A percentile compares a stretch with the other conserved stretches of the same genome.
phyloP scores from a whole-genome alignment of 768 basidiomycete species.

The Crepidotus variabilis region DNA sequence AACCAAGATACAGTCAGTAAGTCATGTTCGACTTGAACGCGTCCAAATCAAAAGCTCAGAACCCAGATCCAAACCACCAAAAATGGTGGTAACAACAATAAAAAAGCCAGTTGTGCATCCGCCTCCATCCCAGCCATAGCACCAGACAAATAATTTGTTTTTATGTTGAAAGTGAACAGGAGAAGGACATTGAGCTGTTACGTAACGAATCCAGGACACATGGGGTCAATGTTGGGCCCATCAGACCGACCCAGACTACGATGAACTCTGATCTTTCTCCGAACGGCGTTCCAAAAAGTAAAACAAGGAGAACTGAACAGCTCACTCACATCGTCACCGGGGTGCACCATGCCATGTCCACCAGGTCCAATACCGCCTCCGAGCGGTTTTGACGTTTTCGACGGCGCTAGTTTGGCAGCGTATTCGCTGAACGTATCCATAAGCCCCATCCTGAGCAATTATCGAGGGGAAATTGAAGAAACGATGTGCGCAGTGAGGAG shows the following conservation, averaged over 20 bases:
- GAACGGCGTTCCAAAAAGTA: neutral
- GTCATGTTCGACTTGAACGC: neutral
- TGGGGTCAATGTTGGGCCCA: neutral
- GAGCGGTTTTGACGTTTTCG: conserved; percentile 32
- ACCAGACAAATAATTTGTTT: conserved; percentile 21
- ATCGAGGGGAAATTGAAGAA: conserved; percentile 3
- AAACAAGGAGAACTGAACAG: conserved; percentile 4
- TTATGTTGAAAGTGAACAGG: neutral
- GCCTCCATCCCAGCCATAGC: conserved; percentile 27
- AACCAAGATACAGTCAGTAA: conserved; percentile 10
- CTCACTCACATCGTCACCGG: conserved; percentile 70
- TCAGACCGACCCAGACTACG: neutral
- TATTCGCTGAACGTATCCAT: conserved; percentile 55
- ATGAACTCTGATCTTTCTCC: neutral
- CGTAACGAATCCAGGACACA: conserved; percentile 30
- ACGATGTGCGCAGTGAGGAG: neutral
- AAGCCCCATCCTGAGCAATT: conserved; percentile 39
- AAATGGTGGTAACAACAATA: conserved; percentile 62
- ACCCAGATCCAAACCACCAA: conserved; percentile 75
- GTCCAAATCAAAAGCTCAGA: conserved; percentile 15
- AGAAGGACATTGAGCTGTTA: conserved; percentile 34
- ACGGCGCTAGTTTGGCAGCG: conserved; percentile 42
- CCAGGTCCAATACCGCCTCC: conserved; percentile 53
- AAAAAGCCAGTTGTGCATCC: conserved; percentile 49
- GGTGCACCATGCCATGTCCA: conserved; percentile 55